phyloP scores from a whole-genome alignment of 1,284 basidiomycete genomes.

The Irpex lacteus region DNA sequence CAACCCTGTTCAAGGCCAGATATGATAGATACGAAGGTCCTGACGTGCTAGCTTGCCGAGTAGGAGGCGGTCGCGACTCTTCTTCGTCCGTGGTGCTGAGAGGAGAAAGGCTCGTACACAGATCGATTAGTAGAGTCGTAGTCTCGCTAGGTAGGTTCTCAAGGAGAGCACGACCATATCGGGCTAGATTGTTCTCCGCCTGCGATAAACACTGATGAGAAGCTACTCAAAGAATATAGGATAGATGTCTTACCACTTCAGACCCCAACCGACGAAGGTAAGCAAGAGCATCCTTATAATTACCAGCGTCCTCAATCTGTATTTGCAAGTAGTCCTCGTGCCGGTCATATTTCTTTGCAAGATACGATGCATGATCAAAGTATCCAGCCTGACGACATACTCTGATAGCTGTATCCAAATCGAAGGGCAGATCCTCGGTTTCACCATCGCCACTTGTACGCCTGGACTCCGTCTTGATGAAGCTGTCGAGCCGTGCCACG shows the following conservation, averaged over 20 bases:
- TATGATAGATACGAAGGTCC: constrained; percentile 75
- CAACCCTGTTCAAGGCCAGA: constrained; percentile 65
- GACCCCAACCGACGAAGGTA: constrained; percentile 81
- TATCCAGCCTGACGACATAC: constrained; percentile 97
- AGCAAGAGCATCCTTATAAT: constrained; percentile 77
- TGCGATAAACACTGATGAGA: constrained; percentile 24
- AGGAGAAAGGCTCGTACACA: constrained; percentile 77
- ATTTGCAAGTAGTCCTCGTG: constrained; percentile 95
- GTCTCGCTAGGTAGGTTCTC: constrained; percentile 83
- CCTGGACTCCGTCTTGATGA: constrained; percentile 83
- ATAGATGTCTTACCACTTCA: constrained; percentile 58
- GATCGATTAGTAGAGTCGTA: constrained; percentile 87
- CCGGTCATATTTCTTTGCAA: constrained; percentile 87
- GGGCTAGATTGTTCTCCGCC: constrained; percentile 81
- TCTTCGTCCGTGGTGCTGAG: constrained; percentile 38
- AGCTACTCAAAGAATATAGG: constrained; percentile 1
- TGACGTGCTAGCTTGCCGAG: constrained; percentile 27
- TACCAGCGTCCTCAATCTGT: constrained; percentile 89
- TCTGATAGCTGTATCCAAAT: constrained; percentile 94
- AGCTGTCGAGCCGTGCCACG: constrained; percentile 82
- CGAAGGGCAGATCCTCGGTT: constrained; percentile 81
- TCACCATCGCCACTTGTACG: constrained; percentile 31
- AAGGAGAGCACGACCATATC: constrained; percentile 84
- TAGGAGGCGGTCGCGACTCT: constrained; percentile 33
- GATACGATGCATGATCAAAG: constrained; percentile 91